These are phyloP conservation scores for Russula abietina DNA, from an alignment of 768 basidiomycete genomes.

Conservation along the genomic window DNA sequence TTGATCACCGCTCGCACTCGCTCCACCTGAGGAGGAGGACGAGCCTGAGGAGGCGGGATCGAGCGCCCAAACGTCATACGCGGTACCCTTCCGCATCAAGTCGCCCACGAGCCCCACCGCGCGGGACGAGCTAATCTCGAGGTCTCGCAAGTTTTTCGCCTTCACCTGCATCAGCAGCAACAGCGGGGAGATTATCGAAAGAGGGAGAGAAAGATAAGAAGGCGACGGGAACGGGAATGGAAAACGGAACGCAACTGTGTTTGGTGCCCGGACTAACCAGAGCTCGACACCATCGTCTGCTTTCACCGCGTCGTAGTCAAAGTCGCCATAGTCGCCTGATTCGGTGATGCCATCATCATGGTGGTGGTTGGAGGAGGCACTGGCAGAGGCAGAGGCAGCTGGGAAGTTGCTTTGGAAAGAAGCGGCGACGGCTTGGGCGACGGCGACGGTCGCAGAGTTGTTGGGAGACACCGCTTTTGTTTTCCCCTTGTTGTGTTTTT, in stretches of 20 bases:
- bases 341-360: slow-evolving; percentile 3
- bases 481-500: not conserved
- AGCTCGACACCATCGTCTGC: slow-evolving; percentile 22
- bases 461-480: not conserved
- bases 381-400: too few species aligned
- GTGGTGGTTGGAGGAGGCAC: not conserved
- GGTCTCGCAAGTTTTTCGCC: slow-evolving; percentile 5
- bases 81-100: slow-evolving; percentile 4
- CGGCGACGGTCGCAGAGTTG: not conserved
- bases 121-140: not conserved
- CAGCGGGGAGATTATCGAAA: too few species aligned
- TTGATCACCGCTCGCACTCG: not conserved
- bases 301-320: slow-evolving; percentile 23
- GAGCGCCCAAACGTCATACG: slow-evolving; percentile 22
- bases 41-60: not conserved
- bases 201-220: too few species aligned
- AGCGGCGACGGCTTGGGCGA: not conserved
- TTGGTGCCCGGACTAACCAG: slow-evolving; percentile 24
- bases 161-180: slow-evolving; percentile 10
- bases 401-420: not conserved
- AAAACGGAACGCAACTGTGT: slow-evolving; percentile 20
- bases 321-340: slow-evolving; percentile 23
- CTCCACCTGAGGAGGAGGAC: not conserved
- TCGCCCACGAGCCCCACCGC: slow-evolving; percentile 19
- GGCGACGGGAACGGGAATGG: too few species aligned